These are phyloP conservation scores for Metarhizium humberi DNA, from an alignment of 2,329 filamentous ascomycete genomes.

Conservation along the genomic window DNA sequence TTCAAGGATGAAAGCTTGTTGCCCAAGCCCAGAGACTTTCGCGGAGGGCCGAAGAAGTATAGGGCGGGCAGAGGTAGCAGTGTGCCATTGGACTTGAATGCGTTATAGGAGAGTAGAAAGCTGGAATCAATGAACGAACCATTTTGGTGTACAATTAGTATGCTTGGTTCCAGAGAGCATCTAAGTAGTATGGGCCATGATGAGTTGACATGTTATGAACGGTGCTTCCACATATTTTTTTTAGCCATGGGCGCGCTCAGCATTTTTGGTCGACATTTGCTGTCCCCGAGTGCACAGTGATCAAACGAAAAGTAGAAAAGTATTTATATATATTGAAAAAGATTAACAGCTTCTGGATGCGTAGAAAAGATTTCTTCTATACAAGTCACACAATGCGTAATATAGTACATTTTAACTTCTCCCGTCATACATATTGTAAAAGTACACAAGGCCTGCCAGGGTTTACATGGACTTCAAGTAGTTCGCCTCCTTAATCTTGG, in stretches of 20 bases:
- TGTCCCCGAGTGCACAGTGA: not conserved
- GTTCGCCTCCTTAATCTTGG: conserved; percentile 74
- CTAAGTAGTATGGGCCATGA: not conserved
- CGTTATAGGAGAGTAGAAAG: conserved; percentile 13
- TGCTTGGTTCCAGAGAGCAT: not conserved
- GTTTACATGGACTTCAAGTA: conserved; percentile 73
- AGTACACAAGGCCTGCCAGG: not conserved
- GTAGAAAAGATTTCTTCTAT: not conserved
- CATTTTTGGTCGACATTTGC: too few relatives aligned
- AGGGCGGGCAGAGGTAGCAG: conserved; percentile 87
- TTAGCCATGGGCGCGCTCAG: too few relatives aligned
- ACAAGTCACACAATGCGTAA: conserved; percentile 5
- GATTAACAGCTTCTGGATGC: not conserved
- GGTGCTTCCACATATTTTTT: not conserved
- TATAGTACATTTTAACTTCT: conserved; percentile 14
- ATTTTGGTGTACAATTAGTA: not conserved
- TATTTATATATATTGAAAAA: not conserved
- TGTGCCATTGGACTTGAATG: conserved; percentile 76
- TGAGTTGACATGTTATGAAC: not conserved
- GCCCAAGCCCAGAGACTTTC: conserved; percentile 76
- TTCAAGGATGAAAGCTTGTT: conserved; percentile 77
- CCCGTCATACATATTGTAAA: conserved; percentile 16
- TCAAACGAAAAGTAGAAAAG: not conserved
- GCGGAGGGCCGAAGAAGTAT: conserved; percentile 67
- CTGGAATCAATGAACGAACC: not conserved